phyloP scores from a whole-genome alignment of 495 filamentous ascomycete species.

The Aspergillus baeticus region DNA sequence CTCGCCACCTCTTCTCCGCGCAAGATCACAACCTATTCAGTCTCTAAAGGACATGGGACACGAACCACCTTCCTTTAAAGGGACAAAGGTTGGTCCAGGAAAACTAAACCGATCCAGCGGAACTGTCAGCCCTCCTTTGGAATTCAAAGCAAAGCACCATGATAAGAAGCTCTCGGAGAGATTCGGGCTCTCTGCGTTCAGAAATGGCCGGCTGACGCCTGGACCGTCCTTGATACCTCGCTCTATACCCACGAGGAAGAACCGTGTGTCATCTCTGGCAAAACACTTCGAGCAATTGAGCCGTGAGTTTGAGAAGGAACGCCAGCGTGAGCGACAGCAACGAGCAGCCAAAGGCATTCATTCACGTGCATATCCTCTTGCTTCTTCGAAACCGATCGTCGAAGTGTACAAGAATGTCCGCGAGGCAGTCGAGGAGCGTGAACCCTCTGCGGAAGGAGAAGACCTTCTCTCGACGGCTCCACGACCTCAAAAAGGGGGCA shows the following conservation, averaged over 20 bases:
- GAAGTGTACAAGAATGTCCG: constrained; percentile 92
- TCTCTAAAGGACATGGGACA: constrained; percentile 28
- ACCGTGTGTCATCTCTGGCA: constrained; percentile 82
- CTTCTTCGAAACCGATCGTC: constrained; percentile 92
- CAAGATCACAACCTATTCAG: constrained; percentile 67
- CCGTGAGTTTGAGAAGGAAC: constrained; percentile 94
- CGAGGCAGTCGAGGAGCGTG: constrained; percentile 85
- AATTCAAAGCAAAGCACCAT: constrained; percentile 39
- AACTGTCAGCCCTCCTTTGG: constrained; percentile 21
- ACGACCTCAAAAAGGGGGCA: constrained; percentile 25
- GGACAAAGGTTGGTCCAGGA: constrained; percentile 24
- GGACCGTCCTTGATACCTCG: constrained; percentile 83
- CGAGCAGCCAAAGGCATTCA: constrained; percentile 77
- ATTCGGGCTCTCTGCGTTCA: constrained; percentile 58
- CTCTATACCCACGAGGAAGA: constrained; percentile 66
- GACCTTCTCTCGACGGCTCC: constrained; percentile 32
- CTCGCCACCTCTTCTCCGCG: constrained; percentile 66
- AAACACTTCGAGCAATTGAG: constrained; percentile 96
- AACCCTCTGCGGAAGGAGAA: constrained; percentile 67
- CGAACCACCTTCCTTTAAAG: constrained; percentile 18
- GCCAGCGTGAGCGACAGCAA: constrained; percentile 79
- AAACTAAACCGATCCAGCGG: constrained; percentile 21
- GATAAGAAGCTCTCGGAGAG: constrained; percentile 75
- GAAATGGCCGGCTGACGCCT: constrained; percentile 55
- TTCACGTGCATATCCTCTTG: constrained; percentile 80